Percentiles rank a stretch among this genome's conserved stretches.
These are phyloP conservation scores for Stereocaulon alpinum DNA, from an alignment of 495 filamentous ascomycete genomes.

Conservation along the genomic window DNA sequence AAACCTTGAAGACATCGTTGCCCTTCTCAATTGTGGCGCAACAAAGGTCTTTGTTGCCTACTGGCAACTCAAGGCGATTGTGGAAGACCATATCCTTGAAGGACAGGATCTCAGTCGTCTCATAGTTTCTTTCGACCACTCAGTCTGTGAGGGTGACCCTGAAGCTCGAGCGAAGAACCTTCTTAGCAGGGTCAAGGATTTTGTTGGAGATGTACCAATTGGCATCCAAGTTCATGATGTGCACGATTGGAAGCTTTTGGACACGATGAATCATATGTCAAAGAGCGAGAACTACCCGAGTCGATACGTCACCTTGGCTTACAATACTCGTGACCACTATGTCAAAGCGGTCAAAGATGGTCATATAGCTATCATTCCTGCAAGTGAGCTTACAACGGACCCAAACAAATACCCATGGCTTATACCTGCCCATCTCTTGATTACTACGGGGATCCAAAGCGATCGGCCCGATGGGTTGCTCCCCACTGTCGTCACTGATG, in stretches of 20 bases:
- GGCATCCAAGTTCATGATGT: conserved; percentile 41
- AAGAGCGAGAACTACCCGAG: conserved; percentile 35
- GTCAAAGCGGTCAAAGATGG: conserved; percentile 40
- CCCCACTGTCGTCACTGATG: conserved; percentile 81
- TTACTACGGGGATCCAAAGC: conserved; percentile 60
- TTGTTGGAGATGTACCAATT: conserved; percentile 40
- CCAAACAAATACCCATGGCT: conserved; percentile 42
- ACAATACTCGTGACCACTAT: conserved; percentile 26
- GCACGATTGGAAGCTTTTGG: conserved; percentile 25
- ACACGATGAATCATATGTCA: conserved; percentile 17
- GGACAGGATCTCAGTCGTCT: conserved; percentile 21
- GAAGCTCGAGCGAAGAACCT: conserved; percentile 32
- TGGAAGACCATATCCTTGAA: conserved; percentile 26
- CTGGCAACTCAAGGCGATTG: conserved; percentile 48
- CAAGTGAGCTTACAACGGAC: conserved; percentile 56
- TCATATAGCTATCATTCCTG: conserved; percentile 70
- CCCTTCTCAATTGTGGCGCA: conserved; percentile 80
- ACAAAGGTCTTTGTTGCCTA: conserved; percentile 71
- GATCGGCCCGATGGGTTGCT: conserved; percentile 78
- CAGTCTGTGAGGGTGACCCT: conserved; percentile 25
- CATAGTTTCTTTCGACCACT: conserved; percentile 22
- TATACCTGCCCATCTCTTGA: conserved; percentile 56
- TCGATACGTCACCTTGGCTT: conserved; percentile 28
- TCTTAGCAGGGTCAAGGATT: conserved; percentile 42
- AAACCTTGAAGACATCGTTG: conserved; percentile 58